Base-by-base conservation (phyloP, 768 basidiomycete genomes). In the Pisolithus microcarpus region DNA sequence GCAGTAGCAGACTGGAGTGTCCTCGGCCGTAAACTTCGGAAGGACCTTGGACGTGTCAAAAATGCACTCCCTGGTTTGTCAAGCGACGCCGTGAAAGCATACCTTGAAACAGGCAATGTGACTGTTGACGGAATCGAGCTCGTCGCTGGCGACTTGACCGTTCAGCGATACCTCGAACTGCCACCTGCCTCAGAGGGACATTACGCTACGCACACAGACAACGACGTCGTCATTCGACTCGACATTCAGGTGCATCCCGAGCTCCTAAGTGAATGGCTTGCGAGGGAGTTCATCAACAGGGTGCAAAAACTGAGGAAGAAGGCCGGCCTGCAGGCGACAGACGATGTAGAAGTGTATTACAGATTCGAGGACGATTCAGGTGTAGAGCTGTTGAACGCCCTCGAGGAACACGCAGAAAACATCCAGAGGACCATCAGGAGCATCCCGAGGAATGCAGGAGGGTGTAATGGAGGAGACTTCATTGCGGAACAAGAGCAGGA, bases 251-350 rank as follows among this genome's bases (percentile, higher is more conserved):
- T 86, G 43, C 89, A 96, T 60, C 78, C 86, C 0, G 91, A 97
- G 55, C 78, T 98, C 40, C 81, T 85, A 66, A 75, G 81, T 46
- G 89, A 97, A 72, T 93, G 91, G 75, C 75, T 93, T 23, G 85
- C 90, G 43, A 81, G 96, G 42, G 91, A 95, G 67, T 68, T 97
- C 56, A 86, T 87, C 56, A 95, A 93, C 58, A 85, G 94, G 49
- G 85, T 97, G 39, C 96, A 99, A 72, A 91, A 90, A 65, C 73
- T 97, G 53, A 78, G 96, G 59, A 99, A 99, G 74, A 91, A 93
- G 69, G 93, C 92, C 1, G 92, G 93, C 13, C 74, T 98, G 56
- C 91, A 93, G 68, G 86, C 95, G 18, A 93, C 92, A 7, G 96
- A 99, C 64, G 91, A 96, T 63, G 83, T 97, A 26, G 78, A 89